Percentiles rank a stretch among this genome's conserved stretches.
phyloP scores from a whole-genome alignment of 192 early-diverging fungal species.

The Geosiphon pyriformis region DNA sequence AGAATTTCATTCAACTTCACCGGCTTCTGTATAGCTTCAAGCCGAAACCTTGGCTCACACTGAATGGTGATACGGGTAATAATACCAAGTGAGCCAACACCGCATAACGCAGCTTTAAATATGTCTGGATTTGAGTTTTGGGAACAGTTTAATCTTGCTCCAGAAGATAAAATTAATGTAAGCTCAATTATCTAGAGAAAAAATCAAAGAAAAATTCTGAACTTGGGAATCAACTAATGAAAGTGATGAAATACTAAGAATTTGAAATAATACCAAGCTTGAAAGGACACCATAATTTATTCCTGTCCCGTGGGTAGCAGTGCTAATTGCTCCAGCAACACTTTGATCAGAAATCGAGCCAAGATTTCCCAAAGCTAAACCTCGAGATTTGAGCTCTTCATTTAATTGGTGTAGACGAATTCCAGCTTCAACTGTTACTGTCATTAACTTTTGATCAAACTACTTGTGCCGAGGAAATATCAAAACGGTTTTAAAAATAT shows the following conservation, averaged over 20 bases:
- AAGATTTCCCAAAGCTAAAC: slow-evolving; percentile 60
- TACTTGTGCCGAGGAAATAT: not conserved
- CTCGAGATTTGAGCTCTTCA: slow-evolving; percentile 43
- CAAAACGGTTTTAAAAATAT: too few relatives aligned
- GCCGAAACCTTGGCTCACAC: slow-evolving; percentile 55
- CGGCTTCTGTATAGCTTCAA: slow-evolving; percentile 65
- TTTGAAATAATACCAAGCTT: slow-evolving; percentile 39
- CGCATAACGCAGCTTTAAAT: slow-evolving; percentile 64
- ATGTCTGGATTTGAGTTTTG: slow-evolving; percentile 39
- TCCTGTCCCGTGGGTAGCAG: slow-evolving; percentile 70
- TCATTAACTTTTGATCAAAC: slow-evolving; percentile 41
- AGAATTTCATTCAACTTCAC: slow-evolving; percentile 51
- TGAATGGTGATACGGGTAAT: slow-evolving; percentile 62
- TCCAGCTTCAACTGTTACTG: slow-evolving; percentile 59
- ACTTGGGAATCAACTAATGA: not conserved
- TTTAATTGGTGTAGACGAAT: slow-evolving; percentile 61
- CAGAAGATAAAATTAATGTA: slow-evolving; percentile 57
- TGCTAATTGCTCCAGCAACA: slow-evolving; percentile 65
- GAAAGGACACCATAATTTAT: slow-evolving; percentile 55
- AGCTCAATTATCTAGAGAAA: slow-evolving; percentile 43
- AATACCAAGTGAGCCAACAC: slow-evolving; percentile 63
- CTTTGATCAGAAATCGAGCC: slow-evolving; percentile 74
- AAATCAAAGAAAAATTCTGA: not conserved
- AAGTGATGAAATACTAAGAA: not conserved
- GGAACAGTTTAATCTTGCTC: slow-evolving; percentile 48